A percentile compares a stretch with the other conserved stretches of the same genome.
phyloP scores from a whole-genome alignment of 2,329 filamentous ascomycete species.

The Ceratocystis cubensis region DNA sequence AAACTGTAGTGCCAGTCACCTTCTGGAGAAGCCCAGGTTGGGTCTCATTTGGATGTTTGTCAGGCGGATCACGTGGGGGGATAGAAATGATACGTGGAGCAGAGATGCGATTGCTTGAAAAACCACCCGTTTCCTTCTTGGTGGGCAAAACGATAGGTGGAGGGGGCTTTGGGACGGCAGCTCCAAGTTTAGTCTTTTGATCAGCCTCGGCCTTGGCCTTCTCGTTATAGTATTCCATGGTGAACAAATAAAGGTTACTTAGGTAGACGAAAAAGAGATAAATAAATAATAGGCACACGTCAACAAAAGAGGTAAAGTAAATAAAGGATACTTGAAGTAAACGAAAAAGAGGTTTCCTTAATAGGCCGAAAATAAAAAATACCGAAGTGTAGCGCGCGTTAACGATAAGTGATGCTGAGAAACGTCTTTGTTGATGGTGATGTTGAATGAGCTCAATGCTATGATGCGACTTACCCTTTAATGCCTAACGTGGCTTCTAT shows the following conservation, averaged over 20 bases:
- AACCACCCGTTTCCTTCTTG: not conserved
- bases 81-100: conserved; percentile 1
- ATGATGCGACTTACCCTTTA: too few relatives aligned
- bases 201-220: not conserved
- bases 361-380: not conserved
- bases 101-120: not conserved
- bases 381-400: not conserved
- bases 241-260: not conserved
- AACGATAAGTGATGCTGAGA: not conserved
- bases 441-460: not conserved
- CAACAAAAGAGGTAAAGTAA: not conserved
- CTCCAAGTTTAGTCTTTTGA: too few relatives aligned
- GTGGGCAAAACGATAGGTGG: not conserved
- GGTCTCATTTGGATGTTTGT: not conserved
- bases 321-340: not conserved
- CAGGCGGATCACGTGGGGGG: not conserved
- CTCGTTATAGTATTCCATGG: not conserved
- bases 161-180: not conserved
- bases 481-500: too few relatives aligned
- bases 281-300: not conserved
- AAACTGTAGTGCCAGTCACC: not conserved
- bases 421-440: not conserved
- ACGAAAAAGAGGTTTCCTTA: not conserved
- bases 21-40: not conserved
- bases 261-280: not conserved